These are phyloP conservation scores for Leptodermis oblonga DNA, from an alignment of 257 asterid species.

Conservation along the genomic window DNA sequence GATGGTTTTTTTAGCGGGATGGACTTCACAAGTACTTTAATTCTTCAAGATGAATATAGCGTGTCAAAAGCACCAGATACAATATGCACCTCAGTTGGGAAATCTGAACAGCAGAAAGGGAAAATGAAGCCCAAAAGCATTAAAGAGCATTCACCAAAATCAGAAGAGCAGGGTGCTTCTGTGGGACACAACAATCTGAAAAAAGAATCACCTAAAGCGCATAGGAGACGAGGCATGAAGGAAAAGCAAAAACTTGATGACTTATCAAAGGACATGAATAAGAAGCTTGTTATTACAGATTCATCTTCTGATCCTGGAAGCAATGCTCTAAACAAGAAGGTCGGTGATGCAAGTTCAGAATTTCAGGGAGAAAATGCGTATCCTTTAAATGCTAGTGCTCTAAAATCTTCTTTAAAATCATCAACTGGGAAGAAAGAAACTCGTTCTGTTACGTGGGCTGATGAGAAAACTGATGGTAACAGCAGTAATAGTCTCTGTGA, in stretches of 20 bases:
- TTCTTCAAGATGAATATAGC: slow-evolving; percentile 61
- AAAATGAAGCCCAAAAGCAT: slow-evolving; percentile 21
- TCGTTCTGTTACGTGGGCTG: slow-evolving; percentile 82
- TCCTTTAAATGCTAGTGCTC: slow-evolving; percentile 23
- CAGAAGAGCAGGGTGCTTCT: slow-evolving; percentile 32
- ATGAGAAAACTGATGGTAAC: slow-evolving; percentile 39
- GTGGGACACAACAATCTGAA: slow-evolving; percentile 25
- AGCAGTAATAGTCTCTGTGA: slow-evolving; percentile 39
- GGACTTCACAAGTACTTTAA: slow-evolving; percentile 61
- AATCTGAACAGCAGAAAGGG: slow-evolving; percentile 32
- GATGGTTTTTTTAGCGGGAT: slow-evolving; percentile 35
- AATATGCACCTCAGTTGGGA: slow-evolving; percentile 24
- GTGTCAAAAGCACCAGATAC: slow-evolving; percentile 39
- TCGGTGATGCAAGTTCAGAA: slow-evolving; percentile 21
- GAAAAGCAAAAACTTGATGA: slow-evolving; percentile 18
- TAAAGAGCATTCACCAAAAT: slow-evolving; percentile 20
- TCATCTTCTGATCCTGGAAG: slow-evolving; percentile 29
- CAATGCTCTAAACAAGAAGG: slow-evolving; percentile 14
- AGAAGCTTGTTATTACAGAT: slow-evolving; percentile 29
- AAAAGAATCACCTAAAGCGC: slow-evolving; percentile 22
- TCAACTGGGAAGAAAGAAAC: slow-evolving; percentile 46
- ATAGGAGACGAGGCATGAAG: neutral
- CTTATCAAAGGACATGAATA: slow-evolving; percentile 19
- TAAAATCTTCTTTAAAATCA: slow-evolving; percentile 71
- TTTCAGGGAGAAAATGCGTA: slow-evolving; percentile 22